phyloP scores from a whole-genome alignment of 345 rosid species.

The Gossypium sturtianum region DNA sequence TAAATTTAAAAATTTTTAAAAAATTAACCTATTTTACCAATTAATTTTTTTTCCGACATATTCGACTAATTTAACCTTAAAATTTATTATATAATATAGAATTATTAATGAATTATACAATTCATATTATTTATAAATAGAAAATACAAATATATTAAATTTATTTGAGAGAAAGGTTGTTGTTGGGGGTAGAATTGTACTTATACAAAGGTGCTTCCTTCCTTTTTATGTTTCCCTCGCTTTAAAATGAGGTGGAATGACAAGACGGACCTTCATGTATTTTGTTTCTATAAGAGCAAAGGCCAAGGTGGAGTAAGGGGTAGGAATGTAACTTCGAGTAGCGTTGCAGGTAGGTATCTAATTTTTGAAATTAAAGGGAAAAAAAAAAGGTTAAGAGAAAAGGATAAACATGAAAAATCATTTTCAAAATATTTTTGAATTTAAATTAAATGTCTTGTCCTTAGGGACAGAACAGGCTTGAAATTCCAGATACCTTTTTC shows the following conservation, averaged over 20 bases:
- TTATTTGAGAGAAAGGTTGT: neutral
- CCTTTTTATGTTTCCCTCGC: neutral
- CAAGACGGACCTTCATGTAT: neutral
- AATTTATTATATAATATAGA: too few relatives aligned
- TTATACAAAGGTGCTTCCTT: neutral
- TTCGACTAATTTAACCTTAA: too few relatives aligned
- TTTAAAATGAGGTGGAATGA: neutral
- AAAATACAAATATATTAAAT: neutral
- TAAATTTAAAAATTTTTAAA: too few relatives aligned
- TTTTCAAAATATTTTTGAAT: neutral
- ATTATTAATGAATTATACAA: too few relatives aligned
- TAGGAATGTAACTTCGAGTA: neutral
- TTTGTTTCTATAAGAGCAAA: neutral
- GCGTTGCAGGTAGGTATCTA: neutral
- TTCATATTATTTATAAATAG: too few relatives aligned
- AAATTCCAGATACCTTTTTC: neutral
- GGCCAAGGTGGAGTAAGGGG: neutral
- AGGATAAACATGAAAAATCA: neutral
- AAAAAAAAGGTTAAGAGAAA: neutral
- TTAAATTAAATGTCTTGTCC: slow-evolving; percentile 3
- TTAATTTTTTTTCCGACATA: too few relatives aligned
- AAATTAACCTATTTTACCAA: fast-evolving
- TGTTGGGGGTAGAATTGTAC: slow-evolving; percentile 10
- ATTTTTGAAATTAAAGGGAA: neutral
- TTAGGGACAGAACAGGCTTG: neutral